These are phyloP conservation scores for Discostella stelligera DNA, from an alignment of 352 stramenopile species.

Conservation along the genomic window DNA sequence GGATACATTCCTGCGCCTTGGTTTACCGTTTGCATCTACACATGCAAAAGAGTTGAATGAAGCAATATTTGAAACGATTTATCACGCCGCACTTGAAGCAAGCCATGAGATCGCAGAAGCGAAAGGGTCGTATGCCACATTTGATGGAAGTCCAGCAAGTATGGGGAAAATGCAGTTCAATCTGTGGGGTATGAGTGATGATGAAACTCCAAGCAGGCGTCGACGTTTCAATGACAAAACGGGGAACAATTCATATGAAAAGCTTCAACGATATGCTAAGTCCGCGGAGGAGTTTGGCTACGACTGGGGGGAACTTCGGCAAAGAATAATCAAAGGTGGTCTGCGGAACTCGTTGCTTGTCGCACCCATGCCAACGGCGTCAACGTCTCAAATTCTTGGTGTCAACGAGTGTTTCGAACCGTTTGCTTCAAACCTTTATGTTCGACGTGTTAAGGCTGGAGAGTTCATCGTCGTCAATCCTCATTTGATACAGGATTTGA, in stretches of 20 bases:
- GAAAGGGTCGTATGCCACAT: slow-evolving; percentile 90
- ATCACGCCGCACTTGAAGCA: slow-evolving; percentile 92
- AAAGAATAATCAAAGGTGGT: slow-evolving; percentile 86
- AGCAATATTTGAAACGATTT: slow-evolving; percentile 97
- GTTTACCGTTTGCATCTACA: slow-evolving; percentile 91
- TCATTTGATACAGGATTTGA: slow-evolving; percentile 95
- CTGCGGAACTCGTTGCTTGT: slow-evolving; percentile 92
- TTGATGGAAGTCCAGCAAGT: slow-evolving; percentile 90
- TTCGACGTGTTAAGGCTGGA: slow-evolving; percentile 92
- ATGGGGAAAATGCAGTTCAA: slow-evolving; percentile 94
- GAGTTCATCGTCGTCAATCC: slow-evolving; percentile 98
- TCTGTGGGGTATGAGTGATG: slow-evolving; percentile 87
- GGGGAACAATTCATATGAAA: background rate
- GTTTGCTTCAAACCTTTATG: slow-evolving; percentile 97
- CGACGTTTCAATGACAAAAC: background rate
- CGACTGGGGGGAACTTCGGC: slow-evolving; percentile 89
- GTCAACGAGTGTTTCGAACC: slow-evolving; percentile 97
- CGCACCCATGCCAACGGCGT: slow-evolving; percentile 91
- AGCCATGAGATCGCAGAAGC: slow-evolving; percentile 90
- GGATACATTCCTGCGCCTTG: slow-evolving; percentile 92
- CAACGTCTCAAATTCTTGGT: slow-evolving; percentile 81
- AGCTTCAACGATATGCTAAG: slow-evolving; percentile 44
- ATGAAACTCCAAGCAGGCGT: slow-evolving; percentile 62
- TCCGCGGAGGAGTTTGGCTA: slow-evolving; percentile 83
- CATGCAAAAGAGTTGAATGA: slow-evolving; percentile 91